phyloP scores from a whole-genome alignment of 1,284 basidiomycete genomes.

The Meira nashicola region DNA sequence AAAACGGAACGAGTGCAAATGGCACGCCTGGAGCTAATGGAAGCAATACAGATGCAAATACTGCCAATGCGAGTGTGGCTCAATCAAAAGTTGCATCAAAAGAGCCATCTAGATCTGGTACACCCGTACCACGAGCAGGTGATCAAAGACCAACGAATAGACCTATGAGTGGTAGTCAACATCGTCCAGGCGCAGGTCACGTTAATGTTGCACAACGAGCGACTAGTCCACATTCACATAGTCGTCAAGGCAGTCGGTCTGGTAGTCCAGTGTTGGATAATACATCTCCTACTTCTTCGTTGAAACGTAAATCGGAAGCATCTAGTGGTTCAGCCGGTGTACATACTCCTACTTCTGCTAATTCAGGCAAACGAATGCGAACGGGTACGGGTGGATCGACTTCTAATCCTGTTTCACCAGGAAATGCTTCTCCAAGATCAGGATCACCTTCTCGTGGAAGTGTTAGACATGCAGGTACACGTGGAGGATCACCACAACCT shows the following conservation, averaged over 20 bases:
- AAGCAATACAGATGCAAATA: not conserved
- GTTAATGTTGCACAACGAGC: conserved; percentile 37
- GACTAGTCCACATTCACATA: conserved; percentile 21
- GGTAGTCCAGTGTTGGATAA: not conserved
- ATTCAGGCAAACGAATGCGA: conserved; percentile 3
- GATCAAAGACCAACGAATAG: conserved; percentile 15
- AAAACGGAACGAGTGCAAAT: conserved; percentile 23
- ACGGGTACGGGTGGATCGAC: not conserved
- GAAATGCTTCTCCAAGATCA: not conserved
- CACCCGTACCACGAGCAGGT: conserved; percentile 22
- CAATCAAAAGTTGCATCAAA: not conserved
- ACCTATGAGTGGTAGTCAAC: conserved; percentile 5
- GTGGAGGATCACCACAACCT: not conserved
- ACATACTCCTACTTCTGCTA: not conserved
- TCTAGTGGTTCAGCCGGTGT: not conserved
- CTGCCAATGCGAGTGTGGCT: not conserved
- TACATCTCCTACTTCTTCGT: not conserved
- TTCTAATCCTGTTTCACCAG: not conserved
- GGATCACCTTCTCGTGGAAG: conserved; percentile 2
- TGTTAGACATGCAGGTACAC: not conserved
- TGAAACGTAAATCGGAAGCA: conserved; percentile 11
- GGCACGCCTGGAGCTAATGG: not conserved
- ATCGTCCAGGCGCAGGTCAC: conserved; percentile 34
- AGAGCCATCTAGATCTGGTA: conserved; percentile 17
- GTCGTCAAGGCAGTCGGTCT: conserved; percentile 9